These are phyloP conservation scores for Catenaria anguillulae DNA, from an alignment of 371 early-diverging fungal genomes.

Conservation along the genomic window DNA sequence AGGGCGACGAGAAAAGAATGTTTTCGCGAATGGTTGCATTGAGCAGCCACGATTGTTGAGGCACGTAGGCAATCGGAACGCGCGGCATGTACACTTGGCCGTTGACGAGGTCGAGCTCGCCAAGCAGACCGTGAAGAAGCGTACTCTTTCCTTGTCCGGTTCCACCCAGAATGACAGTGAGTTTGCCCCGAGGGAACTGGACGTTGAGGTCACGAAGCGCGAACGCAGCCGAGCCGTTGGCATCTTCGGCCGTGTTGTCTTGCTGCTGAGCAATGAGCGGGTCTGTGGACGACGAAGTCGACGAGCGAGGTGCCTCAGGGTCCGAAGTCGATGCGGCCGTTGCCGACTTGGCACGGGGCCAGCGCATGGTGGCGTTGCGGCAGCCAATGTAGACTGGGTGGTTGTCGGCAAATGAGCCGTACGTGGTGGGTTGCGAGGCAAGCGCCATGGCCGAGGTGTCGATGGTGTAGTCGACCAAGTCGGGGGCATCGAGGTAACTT, in stretches of 20 bases:
- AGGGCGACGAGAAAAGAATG: conserved; percentile 9
- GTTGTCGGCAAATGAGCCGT: neutral
- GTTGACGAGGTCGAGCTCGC: conserved; percentile 30
- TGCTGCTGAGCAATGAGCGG: neutral
- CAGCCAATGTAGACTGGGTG: neutral
- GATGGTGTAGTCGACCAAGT: neutral
- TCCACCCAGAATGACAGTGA: conserved; percentile 61
- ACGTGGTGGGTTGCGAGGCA: neutral
- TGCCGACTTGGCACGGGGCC: neutral
- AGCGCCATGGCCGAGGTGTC: neutral
- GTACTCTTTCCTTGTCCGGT: conserved; percentile 70
- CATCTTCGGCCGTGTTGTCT: neutral
- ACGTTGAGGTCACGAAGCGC: conserved; percentile 38
- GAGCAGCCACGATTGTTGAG: neutral
- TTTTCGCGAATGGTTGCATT: conserved; percentile 14
- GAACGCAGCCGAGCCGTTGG: conserved; percentile 10
- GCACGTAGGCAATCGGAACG: conserved; percentile 13
- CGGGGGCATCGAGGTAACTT: neutral
- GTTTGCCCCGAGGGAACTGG: conserved; percentile 38
- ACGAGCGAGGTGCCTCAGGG: neutral
- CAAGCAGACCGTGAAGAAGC: conserved; percentile 46
- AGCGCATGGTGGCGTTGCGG: neutral
- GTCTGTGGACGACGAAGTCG: neutral
- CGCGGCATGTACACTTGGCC: conserved; percentile 30
- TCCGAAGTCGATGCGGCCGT: neutral